Evolutionary conservation across 1,284 basidiomycete genomes (phyloP).

Genomic region (Phellinidium pouzarii): DNA sequence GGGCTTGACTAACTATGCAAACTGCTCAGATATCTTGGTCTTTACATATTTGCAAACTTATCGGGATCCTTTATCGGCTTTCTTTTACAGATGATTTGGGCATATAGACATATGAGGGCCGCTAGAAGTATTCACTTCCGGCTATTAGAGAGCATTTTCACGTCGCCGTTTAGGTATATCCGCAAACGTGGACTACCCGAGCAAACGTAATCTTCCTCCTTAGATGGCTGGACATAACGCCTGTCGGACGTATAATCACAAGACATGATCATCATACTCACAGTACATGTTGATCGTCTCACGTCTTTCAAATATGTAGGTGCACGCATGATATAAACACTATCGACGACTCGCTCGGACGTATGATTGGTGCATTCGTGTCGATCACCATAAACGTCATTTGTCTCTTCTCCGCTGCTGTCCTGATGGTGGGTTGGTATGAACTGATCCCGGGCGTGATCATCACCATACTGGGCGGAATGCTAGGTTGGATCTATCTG

Average conservation of each 20-base stretch:
- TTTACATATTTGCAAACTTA: constrained; percentile 29
- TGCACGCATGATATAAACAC: constrained; percentile 35
- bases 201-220: not conserved
- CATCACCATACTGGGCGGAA: constrained; percentile 14
- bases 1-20: constrained; percentile 3
- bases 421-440: constrained; percentile 13
- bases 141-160: constrained; percentile 26
- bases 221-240: constrained; percentile 35
- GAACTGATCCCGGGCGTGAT: constrained; percentile 16
- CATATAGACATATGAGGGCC: constrained; percentile 3
- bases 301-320: constrained; percentile 22
- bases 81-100: not conserved
- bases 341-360: constrained; percentile 28
- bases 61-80: not conserved
- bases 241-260: constrained; percentile 35
- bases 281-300: constrained; percentile 10
- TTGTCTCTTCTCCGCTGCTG: not conserved
- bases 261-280: constrained; percentile 28
- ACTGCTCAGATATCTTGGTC: constrained; percentile 19
- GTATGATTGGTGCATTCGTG: constrained; percentile 20
- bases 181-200: not conserved
- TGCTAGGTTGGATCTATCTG: constrained; percentile 20
- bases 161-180: constrained; percentile 29
- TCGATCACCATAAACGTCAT: constrained; percentile 3
- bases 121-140: constrained; percentile 3